Base-by-base conservation (phyloP, 1,284 basidiomycete genomes). In the Cryptococcus sp. region DNA sequence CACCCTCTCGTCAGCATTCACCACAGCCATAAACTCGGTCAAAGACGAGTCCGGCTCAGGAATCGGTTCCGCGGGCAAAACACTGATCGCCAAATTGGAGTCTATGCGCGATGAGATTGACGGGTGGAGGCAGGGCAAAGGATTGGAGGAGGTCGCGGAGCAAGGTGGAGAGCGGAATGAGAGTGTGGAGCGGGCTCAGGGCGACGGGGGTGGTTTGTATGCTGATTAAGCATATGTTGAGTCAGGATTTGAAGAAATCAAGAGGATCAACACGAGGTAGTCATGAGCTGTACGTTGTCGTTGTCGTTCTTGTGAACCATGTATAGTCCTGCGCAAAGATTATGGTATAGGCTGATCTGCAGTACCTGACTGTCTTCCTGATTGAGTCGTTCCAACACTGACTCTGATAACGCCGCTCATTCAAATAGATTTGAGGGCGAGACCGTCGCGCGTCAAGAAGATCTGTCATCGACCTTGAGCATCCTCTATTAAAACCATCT, bases 51-150 rank as follows among this genome's bases (percentile, higher is more conserved):
- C 63, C 2, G 61, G 57, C 7, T 65, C 65, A 0, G 72, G 72
- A 2, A 25, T 75, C 20, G 72, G 73, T 13, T 66, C 62, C 8
- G 64, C 66, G 1, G 75, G 62, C 5, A 66, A 75, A 54, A 67
- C 65, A 3, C 56, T 77, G 27, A 69, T 70, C 22, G 51, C 48
- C 15, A 64, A 65, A 45, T 57, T 77, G 23, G 63, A 70, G 56
- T 60, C 43, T 11, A 73, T 72, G 70, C 54, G 68, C 19, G 65
- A 64, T 22, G 75, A 77, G 57, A 55, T 72, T 16, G 70, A 72
- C 46, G 66, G 63, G 8, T 68, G 63, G 67, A 62, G 67, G 42
- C 22, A 20, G 11, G 68, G 68, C 3, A 58, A 67, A 52, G 61
- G 58, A 13, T 47, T 70, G 55, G 38, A 41, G 8, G 65, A 61